Conservation (phyloP, 2,329 filamentous ascomycete genomes). For the Emericellopsis cladophorae region DNA sequence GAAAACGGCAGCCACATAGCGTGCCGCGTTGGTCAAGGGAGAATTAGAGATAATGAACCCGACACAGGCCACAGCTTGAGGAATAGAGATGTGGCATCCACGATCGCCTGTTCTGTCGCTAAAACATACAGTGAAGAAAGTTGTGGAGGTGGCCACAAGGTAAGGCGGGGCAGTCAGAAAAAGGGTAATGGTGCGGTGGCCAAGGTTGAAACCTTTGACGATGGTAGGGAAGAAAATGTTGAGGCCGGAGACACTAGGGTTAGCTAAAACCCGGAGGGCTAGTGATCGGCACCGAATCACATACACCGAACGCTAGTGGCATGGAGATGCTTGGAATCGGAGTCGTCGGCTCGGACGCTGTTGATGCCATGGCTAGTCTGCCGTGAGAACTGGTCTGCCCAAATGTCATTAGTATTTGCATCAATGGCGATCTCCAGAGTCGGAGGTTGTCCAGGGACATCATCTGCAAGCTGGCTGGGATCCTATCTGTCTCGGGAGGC, state of each 20-base stretch:
- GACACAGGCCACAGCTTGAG: conserved; percentile 38
- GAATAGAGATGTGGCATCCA: conserved; percentile 44
- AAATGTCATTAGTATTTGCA: conserved; percentile 90
- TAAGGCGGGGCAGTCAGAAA: conserved; percentile 46
- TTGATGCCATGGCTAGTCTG: conserved; percentile 94
- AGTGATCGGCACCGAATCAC: conserved; percentile 93
- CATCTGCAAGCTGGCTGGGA: conserved; percentile 93
- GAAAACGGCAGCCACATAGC: conserved; percentile 14
- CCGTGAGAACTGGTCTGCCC: conserved; percentile 98
- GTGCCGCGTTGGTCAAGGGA: conserved; percentile 36
- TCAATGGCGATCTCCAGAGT: conserved; percentile 78
- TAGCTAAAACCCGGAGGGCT: conserved; percentile 62
- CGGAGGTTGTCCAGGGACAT: conserved; percentile 96
- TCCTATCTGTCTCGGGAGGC: conserved; percentile 94
- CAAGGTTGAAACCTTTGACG: conserved; percentile 44
- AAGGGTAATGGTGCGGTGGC: conserved; percentile 32
- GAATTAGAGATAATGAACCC: conserved; percentile 48
- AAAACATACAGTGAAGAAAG: conserved; percentile 46
- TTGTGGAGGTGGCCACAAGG: conserved; percentile 38
- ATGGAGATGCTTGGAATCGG: conserved; percentile 75
- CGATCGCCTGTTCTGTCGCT: conserved; percentile 49
- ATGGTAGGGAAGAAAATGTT: conserved; percentile 31
- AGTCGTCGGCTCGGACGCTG: conserved; percentile 95
- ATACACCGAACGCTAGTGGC: conserved; percentile 84
- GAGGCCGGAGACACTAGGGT: conserved; percentile 15